Percentiles rank a stretch among this genome's conserved stretches.
Conservation (phyloP, 2,329 filamentous ascomycete species). For the Bipolaris victoriae region DNA sequence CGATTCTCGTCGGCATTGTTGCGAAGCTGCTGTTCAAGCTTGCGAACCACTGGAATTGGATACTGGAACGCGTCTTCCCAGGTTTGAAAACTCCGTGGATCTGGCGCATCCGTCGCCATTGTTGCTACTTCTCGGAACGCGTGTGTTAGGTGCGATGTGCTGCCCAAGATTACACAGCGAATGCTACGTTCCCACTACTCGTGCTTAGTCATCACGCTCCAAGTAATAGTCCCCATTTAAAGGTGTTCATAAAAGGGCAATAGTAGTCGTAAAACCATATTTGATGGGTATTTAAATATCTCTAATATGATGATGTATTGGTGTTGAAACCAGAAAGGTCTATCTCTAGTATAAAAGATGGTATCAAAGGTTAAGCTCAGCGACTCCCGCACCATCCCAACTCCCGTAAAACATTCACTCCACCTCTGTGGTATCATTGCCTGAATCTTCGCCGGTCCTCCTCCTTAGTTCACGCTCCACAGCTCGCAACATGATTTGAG, state of each 20-base stretch:
- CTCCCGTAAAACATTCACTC: constrained; percentile 10
- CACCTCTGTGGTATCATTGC: constrained; percentile 3
- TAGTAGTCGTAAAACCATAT: not conserved
- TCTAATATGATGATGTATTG: constrained; percentile 3
- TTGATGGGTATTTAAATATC: not conserved
- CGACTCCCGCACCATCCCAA: constrained; percentile 5
- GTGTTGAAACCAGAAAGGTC: constrained; percentile 28
- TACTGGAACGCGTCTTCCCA: constrained; percentile 74
- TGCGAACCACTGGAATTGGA: constrained; percentile 66
- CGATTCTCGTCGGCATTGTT: constrained; percentile 67
- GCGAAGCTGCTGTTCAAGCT: constrained; percentile 69
- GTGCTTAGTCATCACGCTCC: constrained; percentile 21
- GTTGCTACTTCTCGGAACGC: constrained; percentile 3
- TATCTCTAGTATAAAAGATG: constrained; percentile 21
- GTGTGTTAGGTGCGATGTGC: constrained; percentile 6
- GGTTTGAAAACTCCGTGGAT: constrained; percentile 61
- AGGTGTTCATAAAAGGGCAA: too few species aligned
- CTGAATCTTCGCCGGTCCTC: constrained; percentile 11
- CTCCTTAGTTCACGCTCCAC: constrained; percentile 23
- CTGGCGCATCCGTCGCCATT: constrained; percentile 63
- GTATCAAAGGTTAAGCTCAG: constrained; percentile 26
- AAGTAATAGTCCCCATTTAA: not conserved
- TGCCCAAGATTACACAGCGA: constrained; percentile 3
- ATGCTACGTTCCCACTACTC: constrained; percentile 14
- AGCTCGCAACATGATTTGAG: constrained; percentile 26